Evolutionary conservation across 495 filamentous ascomycete species (phyloP).

Genomic region (Pyronema omphalodes): DNA sequence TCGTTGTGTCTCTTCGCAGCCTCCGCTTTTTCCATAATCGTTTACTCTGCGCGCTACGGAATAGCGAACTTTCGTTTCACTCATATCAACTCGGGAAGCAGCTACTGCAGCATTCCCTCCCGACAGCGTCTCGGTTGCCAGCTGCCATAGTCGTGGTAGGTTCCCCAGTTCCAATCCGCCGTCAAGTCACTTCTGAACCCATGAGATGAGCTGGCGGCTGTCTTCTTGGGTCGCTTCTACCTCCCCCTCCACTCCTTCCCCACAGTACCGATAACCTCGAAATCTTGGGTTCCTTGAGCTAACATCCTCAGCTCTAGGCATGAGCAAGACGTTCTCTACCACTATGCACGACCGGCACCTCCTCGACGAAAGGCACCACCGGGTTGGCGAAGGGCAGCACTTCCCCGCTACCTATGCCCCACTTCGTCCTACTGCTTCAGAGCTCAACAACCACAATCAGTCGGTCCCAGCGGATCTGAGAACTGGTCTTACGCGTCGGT

Average conservation of each 20-base stretch:
- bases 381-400: constrained; percentile 18
- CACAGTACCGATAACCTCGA: too few species aligned
- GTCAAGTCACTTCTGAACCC: neutral
- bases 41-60: neutral
- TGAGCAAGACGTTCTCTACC: constrained; percentile 25
- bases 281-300: neutral
- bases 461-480: constrained; percentile 24
- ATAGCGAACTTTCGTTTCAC: neutral
- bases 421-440: constrained; percentile 14
- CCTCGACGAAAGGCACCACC: constrained; percentile 17
- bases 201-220: neutral
- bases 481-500: constrained; percentile 65
- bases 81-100: neutral
- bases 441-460: constrained; percentile 8
- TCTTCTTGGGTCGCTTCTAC: neutral
- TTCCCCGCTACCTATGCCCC: constrained; percentile 24
- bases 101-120: neutral
- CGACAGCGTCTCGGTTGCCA: constrained; percentile 1
- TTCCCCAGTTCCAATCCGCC: neutral
- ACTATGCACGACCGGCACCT: constrained; percentile 23
- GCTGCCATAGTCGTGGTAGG: constrained; percentile 4
- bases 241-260: neutral
- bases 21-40: neutral
- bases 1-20: neutral
- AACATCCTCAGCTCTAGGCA: constrained; percentile 9